Evolutionary conservation across 345 rosid genomes (phyloP), one percentile per base, ranked within the genome.

Genomic region (Rhodomyrtus tomentosa): DNA sequence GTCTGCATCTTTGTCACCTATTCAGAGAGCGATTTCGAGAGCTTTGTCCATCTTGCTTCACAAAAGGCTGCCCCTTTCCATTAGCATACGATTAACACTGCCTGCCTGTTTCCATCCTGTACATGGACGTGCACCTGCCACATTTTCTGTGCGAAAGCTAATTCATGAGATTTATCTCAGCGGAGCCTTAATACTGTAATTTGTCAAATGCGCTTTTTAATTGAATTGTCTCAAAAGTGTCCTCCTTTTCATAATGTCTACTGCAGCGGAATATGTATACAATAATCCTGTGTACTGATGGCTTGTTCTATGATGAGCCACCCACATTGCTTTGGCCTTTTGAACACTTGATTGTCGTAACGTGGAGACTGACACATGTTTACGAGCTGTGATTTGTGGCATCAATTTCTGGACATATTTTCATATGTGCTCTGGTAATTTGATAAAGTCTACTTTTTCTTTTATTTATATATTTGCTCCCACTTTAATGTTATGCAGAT

Each of bases 401-500:
- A 62, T 29, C 74, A 62, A 62, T 15, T 29, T 29, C 74, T 62
- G 74, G 74, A 62, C 74, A 29, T 29, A 62, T 62, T 7, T 29
- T 62, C 40, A 62, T 62, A 29, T 62, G 74, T 40, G 0, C 74
- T 62, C 5, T 36, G 16, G 22, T 15, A 62, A 62, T 29, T 40
- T 62, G 74, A 15, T 62, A 29, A 62, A 32, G 76, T 62, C 24
- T 62, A 2, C 24, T 8, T 62, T 38, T 62, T 32, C 42, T 7
- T 32, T 62, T 62, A 32, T 48, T 48, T 48, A 80, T 80, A 80
- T 40, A 27, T 80, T 80, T 80, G 82, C 27, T 48, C 52, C 12
- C 6, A 48, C 25, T 29, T 29, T 62, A 1, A 81, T 54, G 53
- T 80, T 32, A 83, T 89, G 84, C 98, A 96, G 98, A 89, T 89